Percentiles rank a stretch among this genome's conserved stretches.
Conservation (phyloP, 192 early-diverging fungal genomes). For the Mortierella antarctica region DNA sequence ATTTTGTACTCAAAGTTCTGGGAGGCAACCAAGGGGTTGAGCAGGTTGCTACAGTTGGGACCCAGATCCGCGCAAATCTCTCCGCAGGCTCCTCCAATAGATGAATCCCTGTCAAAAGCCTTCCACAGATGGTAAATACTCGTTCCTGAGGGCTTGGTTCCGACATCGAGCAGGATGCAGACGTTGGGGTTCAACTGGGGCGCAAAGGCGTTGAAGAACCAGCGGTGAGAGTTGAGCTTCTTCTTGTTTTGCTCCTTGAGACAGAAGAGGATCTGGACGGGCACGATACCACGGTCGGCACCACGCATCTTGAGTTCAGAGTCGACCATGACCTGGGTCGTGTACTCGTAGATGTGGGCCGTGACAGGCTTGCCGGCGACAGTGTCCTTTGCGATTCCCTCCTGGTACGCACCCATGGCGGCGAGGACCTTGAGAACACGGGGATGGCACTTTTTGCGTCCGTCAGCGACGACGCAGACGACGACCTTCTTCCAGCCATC, state of each 20-base stretch:
- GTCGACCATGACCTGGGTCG: slow-evolving; percentile 78
- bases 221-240: slow-evolving; percentile 93
- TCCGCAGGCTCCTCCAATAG: slow-evolving; percentile 91
- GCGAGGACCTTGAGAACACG: slow-evolving; percentile 83
- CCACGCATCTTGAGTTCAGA: slow-evolving; percentile 70
- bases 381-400: slow-evolving; percentile 72
- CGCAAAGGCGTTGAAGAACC: slow-evolving; percentile 98
- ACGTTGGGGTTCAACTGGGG: slow-evolving; percentile 84
- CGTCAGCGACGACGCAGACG: slow-evolving; percentile 92
- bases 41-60: slow-evolving; percentile 70
- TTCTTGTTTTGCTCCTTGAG: slow-evolving; percentile 95
- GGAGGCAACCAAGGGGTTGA: slow-evolving; percentile 92
- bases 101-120: slow-evolving; percentile 80
- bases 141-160: slow-evolving; percentile 85
- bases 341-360: slow-evolving; percentile 92
- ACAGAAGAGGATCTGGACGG: slow-evolving; percentile 91
- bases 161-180: slow-evolving; percentile 91
- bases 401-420: slow-evolving; percentile 81
- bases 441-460: slow-evolving; percentile 82
- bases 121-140: slow-evolving; percentile 93
- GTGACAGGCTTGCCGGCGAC: slow-evolving; percentile 79
- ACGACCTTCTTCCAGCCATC: slow-evolving; percentile 93
- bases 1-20: slow-evolving; percentile 99
- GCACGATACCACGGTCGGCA: slow-evolving; percentile 75
- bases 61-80: slow-evolving; percentile 93